A percentile compares a stretch with the other conserved stretches of the same genome.
These are phyloP conservation scores for Gossypium herbaceum DNA, from an alignment of 345 rosid species.

Conservation along the genomic window DNA sequence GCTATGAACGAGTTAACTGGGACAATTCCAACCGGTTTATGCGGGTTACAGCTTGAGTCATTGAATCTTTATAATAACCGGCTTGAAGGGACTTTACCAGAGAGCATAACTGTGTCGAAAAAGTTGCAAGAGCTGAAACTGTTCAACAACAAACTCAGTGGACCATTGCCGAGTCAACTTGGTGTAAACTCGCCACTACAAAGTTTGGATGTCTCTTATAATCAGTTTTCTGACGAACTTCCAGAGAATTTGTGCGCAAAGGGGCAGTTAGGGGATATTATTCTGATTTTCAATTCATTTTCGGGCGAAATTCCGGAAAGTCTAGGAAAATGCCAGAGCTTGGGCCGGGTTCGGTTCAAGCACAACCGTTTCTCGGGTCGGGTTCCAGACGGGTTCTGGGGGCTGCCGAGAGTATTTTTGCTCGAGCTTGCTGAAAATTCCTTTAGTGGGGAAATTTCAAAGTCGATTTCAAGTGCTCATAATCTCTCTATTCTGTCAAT, in stretches of 20 bases:
- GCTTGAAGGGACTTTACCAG: constrained; percentile 68
- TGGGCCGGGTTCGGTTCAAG: constrained; percentile 56
- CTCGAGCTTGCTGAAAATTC: constrained; percentile 61
- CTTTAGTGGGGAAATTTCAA: constrained; percentile 48
- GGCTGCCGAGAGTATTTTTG: constrained; percentile 54
- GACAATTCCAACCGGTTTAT: constrained; percentile 55
- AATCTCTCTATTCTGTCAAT: constrained; percentile 60
- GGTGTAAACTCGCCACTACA: constrained; percentile 55
- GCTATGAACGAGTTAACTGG: constrained; percentile 65
- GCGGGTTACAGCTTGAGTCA: constrained; percentile 54
- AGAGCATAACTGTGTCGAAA: constrained; percentile 51
- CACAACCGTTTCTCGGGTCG: constrained; percentile 53
- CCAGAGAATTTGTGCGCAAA: constrained; percentile 55
- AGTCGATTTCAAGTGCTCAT: constrained; percentile 45
- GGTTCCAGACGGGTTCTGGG: constrained; percentile 69
- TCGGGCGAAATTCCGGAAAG: constrained; percentile 58
- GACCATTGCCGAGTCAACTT: constrained; percentile 55
- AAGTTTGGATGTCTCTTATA: constrained; percentile 57
- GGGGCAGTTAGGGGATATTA: constrained; percentile 46
- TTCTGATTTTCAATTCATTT: constrained; percentile 62
- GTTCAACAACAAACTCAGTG: constrained; percentile 69
- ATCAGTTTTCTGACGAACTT: constrained; percentile 56
- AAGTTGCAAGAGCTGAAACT: constrained; percentile 54
- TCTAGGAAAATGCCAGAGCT: constrained; percentile 60
- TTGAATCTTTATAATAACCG: constrained; percentile 60